These are phyloP conservation scores for Boechera stricta DNA, from an alignment of 345 rosid species.

Conservation along the genomic window DNA sequence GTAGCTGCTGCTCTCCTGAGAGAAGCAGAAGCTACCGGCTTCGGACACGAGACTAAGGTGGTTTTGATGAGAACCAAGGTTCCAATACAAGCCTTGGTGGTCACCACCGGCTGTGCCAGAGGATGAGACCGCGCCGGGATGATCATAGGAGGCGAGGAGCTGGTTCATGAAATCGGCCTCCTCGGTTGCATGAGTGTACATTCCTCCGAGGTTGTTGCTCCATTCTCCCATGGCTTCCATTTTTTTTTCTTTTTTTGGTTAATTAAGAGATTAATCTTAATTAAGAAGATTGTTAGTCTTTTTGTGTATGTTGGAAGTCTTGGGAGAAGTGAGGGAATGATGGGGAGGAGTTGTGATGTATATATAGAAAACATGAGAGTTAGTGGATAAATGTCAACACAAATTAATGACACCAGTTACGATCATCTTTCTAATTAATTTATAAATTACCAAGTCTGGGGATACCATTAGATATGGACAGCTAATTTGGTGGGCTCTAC, in stretches of 20 bases:
- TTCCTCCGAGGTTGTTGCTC: conserved; percentile 62
- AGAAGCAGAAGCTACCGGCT: conserved; percentile 43
- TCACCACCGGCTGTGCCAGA: conserved; percentile 45
- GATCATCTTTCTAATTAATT: conserved; percentile 26
- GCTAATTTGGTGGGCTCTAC: conserved; percentile 40
- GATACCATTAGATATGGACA: conserved; percentile 45
- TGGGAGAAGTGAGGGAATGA: conserved; percentile 39
- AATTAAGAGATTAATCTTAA: conserved; percentile 35
- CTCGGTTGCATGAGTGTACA: conserved; percentile 58
- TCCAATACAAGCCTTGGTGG: conserved; percentile 48
- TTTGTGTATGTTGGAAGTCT: conserved; percentile 32
- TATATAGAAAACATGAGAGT: conserved; percentile 44
- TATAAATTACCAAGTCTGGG: conserved; percentile 34
- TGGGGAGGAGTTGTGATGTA: conserved; percentile 31
- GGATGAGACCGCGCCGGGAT: conserved; percentile 42
- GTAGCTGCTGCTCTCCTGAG: conserved; percentile 53
- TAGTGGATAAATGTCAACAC: conserved; percentile 47
- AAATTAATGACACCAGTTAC: conserved; percentile 7
- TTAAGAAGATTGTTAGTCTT: conserved; percentile 29
- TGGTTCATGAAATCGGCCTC: conserved; percentile 85
- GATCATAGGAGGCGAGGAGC: conserved; percentile 54
- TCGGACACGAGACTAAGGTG: conserved; percentile 37
- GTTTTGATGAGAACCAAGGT: conserved; percentile 36
- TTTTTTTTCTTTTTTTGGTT: not conserved
- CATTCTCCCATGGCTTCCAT: conserved; percentile 78